Conservation (phyloP, 768 basidiomycete genomes). For the Lentinula sp. region DNA sequence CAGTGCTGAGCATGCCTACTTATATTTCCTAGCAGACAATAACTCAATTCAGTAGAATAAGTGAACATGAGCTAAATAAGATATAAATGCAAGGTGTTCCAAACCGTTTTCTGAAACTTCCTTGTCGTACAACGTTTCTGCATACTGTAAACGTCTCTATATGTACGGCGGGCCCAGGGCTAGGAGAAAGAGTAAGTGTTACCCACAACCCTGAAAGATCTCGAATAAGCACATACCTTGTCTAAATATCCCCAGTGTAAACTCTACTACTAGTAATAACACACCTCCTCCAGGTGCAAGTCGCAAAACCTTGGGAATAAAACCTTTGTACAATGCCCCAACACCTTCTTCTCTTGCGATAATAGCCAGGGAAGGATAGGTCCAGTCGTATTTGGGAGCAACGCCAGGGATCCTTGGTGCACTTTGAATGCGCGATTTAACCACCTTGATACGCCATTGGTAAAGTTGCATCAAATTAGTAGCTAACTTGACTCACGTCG, state of each 20-base stretch:
- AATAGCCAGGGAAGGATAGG: slow-evolving; percentile 80
- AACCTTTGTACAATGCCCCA: slow-evolving; percentile 88
- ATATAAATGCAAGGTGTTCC: not conserved
- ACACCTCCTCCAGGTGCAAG: slow-evolving; percentile 96
- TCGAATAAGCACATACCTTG: slow-evolving; percentile 38
- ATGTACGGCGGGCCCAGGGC: slow-evolving; percentile 52
- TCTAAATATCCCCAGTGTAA: slow-evolving; percentile 73
- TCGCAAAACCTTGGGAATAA: slow-evolving; percentile 90
- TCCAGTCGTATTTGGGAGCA: slow-evolving; percentile 90
- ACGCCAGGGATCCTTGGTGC: slow-evolving; percentile 58
- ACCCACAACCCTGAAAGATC: not conserved
- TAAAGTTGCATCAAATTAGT: not conserved
- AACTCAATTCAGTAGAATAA: not conserved
- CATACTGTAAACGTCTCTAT: slow-evolving; percentile 9
- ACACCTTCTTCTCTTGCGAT: slow-evolving; percentile 87
- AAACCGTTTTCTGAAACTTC: not conserved
- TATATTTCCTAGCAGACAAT: too few relatives aligned
- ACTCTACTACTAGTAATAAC: slow-evolving; percentile 87
- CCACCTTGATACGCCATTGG: slow-evolving; percentile 49
- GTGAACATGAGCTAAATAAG: not conserved
- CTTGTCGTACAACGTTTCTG: not conserved
- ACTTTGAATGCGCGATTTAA: slow-evolving; percentile 94
- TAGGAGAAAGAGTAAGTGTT: slow-evolving; percentile 12
- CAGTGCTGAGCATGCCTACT: too few relatives aligned
- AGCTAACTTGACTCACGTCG: slow-evolving; percentile 30